Evolutionary conservation across 768 basidiomycete species (phyloP).

Genomic region (Chalciporus chontae): DNA sequence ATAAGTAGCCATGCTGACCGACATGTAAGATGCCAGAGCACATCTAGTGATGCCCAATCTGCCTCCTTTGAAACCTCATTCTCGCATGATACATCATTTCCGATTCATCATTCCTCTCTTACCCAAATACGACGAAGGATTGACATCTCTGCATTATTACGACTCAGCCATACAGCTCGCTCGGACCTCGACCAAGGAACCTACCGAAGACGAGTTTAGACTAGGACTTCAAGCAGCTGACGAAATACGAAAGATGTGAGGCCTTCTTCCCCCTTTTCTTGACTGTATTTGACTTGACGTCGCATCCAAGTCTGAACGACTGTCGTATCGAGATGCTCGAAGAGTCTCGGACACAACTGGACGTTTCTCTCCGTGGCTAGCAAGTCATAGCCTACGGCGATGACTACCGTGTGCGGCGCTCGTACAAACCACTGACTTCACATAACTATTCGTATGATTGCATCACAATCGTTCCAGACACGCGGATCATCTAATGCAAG

Average conservation of each 20-base stretch:
- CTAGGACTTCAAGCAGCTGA: slow-evolving; percentile 58
- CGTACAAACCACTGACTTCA: not conserved
- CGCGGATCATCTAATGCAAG: slow-evolving; percentile 34
- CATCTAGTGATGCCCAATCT: slow-evolving; percentile 71
- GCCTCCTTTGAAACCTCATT: slow-evolving; percentile 65
- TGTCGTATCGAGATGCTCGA: slow-evolving; percentile 64
- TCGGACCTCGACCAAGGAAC: slow-evolving; percentile 55
- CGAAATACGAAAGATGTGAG: slow-evolving; percentile 59
- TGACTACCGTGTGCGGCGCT: no score
- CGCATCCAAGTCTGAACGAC: slow-evolving; percentile 48
- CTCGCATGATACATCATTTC: slow-evolving; percentile 77
- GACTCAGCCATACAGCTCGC: slow-evolving; percentile 75
- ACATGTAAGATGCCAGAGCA: slow-evolving; percentile 55
- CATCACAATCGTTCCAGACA: not conserved
- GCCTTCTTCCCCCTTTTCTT: not conserved
- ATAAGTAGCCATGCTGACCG: slow-evolving; percentile 1
- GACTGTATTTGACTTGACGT: not conserved
- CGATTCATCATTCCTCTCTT: slow-evolving; percentile 68
- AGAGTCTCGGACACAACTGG: slow-evolving; percentile 47
- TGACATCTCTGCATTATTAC: slow-evolving; percentile 70
- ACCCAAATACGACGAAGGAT: slow-evolving; percentile 56
- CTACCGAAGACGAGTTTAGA: slow-evolving; percentile 65
- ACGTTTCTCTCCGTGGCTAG: slow-evolving; percentile 17
- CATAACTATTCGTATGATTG: not conserved
- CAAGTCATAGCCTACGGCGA: slow-evolving; percentile 3